Evolutionary conservation across 441 rosid genomes (phyloP), one percentile per base, ranked within the genome.

Genomic region (Adansonia rubrostipa): DNA sequence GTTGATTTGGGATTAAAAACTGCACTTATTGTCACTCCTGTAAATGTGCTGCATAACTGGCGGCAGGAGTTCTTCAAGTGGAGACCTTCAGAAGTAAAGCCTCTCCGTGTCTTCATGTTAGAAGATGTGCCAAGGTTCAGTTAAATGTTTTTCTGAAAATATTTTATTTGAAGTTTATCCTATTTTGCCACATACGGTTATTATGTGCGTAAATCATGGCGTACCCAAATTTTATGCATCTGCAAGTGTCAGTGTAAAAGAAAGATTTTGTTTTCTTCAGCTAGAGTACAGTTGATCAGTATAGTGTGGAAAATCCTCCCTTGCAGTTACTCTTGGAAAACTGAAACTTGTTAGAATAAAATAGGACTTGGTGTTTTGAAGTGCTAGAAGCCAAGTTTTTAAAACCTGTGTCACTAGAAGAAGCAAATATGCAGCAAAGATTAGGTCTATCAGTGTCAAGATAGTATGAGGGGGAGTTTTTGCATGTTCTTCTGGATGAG

Each of bases 1-100:
- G 83, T 92, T 85, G 97, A 97, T 84, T 86, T 97, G 90, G 99
- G 99, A 68, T 87, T 97, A 66, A 91, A 89, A 89, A 91, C 96
- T 81, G 93, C 90, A 20, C 97, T 97, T 79, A 93, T 97, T 58
- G 99, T 97, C 79, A 90, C 94, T 53, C 99, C 99, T 80, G 99
- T 97, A 72, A 97, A 97, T 85, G 99, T 97, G 86, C 92, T 95
- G 84, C 98, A 97, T 83, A 97, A 97, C 83, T 97, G 99, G 99
- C 90, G 96, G 77, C 88, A 86, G 85, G 99, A 97, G 84, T 97
- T 97, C 83, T 74, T 82, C 85, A 97, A 97, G 87, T 97, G 99
- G 99, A 90, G 79, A 77, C 99, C 99, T 76, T 88, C 90, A 70
- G 99, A 97, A 87, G 84, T 89, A 51, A 97, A 97, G 86, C 90